Percentiles rank a stretch among this genome's conserved stretches.
Evolutionary conservation across 106 monocot genomes (phyloP).

Genomic region (Chionographis japonica): DNA sequence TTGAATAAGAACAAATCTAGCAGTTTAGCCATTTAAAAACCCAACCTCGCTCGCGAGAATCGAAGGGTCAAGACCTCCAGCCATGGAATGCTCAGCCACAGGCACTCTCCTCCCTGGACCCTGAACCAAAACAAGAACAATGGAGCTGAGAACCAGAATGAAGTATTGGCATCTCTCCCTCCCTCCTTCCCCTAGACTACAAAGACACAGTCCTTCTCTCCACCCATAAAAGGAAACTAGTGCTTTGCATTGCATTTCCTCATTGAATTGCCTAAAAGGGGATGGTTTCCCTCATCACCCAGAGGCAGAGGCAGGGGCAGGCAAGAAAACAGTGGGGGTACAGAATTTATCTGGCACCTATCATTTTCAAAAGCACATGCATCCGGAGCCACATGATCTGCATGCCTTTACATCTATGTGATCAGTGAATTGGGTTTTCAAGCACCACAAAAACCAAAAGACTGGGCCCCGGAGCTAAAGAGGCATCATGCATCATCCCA

Average conservation of each 20-base stretch:
- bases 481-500: slow-evolving; percentile 23
- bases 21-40: no score
- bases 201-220: background rate
- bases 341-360: slow-evolving; percentile 39
- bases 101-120: background rate
- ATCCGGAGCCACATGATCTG: slow-evolving; percentile 14
- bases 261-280: slow-evolving; percentile 19
- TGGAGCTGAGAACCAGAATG: slow-evolving; percentile 7
- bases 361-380: slow-evolving; percentile 23
- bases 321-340: slow-evolving; percentile 45
- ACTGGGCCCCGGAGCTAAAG: slow-evolving; percentile 40
- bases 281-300: slow-evolving; percentile 10
- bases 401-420: slow-evolving; percentile 29
- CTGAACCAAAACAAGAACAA: slow-evolving; percentile 6
- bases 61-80: background rate
- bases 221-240: slow-evolving; percentile 16
- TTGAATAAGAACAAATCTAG: no score
- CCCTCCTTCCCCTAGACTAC: background rate
- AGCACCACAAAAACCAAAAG: slow-evolving; percentile 20
- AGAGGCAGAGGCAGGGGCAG: slow-evolving; percentile 36
- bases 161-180: background rate
- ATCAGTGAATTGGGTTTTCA: slow-evolving; percentile 64
- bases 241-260: slow-evolving; percentile 7
- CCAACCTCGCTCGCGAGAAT: background rate
- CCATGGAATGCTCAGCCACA: background rate